Percentiles rank a stretch among this genome's conserved stretches.
Conservation (phyloP, 306 rosid species). For the Sicyos edulis region DNA sequence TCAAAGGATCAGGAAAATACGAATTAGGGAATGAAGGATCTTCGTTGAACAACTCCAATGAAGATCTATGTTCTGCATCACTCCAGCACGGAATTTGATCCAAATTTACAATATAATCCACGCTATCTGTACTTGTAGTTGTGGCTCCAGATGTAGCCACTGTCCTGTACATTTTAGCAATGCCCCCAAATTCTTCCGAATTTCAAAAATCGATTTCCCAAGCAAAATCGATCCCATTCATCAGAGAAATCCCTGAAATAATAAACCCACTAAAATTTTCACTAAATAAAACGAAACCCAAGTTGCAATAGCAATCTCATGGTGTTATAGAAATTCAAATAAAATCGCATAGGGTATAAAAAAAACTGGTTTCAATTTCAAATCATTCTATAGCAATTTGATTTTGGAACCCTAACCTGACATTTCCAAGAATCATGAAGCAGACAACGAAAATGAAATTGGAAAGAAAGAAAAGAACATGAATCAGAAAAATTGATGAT, state of each 20-base stretch:
- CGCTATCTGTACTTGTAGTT: constrained; percentile 32
- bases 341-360: neutral
- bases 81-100: constrained; percentile 95
- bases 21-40: constrained; percentile 60
- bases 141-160: constrained; percentile 52
- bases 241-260: constrained; percentile 29
- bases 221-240: constrained; percentile 19
- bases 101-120: constrained; percentile 65
- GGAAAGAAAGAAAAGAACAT: neutral
- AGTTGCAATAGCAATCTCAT: neutral
- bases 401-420: neutral
- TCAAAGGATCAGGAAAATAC: constrained; percentile 70
- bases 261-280: neutral
- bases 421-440: neutral
- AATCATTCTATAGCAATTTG: neutral
- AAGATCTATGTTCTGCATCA: constrained; percentile 67
- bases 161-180: constrained; percentile 55
- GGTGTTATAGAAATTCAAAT: neutral
- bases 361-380: neutral
- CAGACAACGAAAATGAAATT: neutral
- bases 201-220: constrained; percentile 26
- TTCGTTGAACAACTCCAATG: constrained; percentile 46
- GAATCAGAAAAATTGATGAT: neutral
- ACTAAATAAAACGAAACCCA: neutral
- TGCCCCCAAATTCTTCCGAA: constrained; percentile 29